Evolutionary conservation across 2,329 filamentous ascomycete genomes (phyloP).

Genomic region (Monosporascus sp.): DNA sequence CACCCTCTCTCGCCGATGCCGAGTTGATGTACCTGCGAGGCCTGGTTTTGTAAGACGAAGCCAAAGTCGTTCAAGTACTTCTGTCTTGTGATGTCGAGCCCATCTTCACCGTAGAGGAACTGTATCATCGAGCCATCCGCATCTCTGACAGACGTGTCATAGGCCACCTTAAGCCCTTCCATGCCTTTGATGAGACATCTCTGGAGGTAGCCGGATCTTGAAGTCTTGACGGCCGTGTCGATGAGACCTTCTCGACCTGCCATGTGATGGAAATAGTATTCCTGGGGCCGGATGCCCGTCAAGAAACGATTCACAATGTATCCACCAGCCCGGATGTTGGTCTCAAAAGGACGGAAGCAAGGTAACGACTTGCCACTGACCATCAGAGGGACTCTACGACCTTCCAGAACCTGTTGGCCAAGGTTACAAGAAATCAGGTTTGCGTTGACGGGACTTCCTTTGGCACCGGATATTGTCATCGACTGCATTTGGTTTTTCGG

Average conservation of each 20-base stretch:
- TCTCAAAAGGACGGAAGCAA: conserved; percentile 90
- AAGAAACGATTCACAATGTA: conserved; percentile 96
- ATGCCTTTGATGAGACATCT: conserved; percentile 97
- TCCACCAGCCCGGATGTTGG: conserved; percentile 80
- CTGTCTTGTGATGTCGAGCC: conserved; percentile 88
- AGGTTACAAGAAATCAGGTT: conserved; percentile 97
- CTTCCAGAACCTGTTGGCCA: conserved; percentile 93
- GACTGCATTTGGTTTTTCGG: conserved; percentile 98
- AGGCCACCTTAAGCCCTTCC: conserved; percentile 88
- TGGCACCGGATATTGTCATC: conserved; percentile 96
- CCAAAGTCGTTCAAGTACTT: conserved; percentile 87
- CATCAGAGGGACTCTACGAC: conserved; percentile 92
- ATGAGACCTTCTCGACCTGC: conserved; percentile 96
- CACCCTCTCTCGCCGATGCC: conserved; percentile 52
- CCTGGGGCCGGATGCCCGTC: conserved; percentile 93
- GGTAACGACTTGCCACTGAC: conserved; percentile 94
- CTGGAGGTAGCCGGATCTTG: conserved; percentile 92
- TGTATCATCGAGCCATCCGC: conserved; percentile 90
- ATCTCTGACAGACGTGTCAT: conserved; percentile 91
- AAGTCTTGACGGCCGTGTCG: conserved; percentile 98
- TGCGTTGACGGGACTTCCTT: conserved; percentile 88
- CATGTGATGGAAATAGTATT: conserved; percentile 99
- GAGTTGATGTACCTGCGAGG: conserved; percentile 72
- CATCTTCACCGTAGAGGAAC: conserved; percentile 95
- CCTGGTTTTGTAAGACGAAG: conserved; percentile 82